phyloP scores from a whole-genome alignment of 495 filamentous ascomycete genomes.

The Daldinia grandis region DNA sequence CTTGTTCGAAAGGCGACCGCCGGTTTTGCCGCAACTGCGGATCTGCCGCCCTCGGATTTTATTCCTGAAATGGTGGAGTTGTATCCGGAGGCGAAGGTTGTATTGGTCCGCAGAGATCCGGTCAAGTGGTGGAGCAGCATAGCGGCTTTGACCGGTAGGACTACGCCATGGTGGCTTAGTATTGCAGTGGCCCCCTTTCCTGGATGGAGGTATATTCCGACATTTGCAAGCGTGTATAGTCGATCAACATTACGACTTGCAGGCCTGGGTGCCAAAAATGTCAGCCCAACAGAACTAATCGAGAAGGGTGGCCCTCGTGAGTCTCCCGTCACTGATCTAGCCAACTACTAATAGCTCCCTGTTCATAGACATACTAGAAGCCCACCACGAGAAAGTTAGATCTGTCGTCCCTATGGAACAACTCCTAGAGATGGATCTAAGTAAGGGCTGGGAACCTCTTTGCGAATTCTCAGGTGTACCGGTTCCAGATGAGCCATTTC shows the following conservation, averaged over 20 bases:
- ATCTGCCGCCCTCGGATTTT: constrained; percentile 44
- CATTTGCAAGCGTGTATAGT: constrained; percentile 33
- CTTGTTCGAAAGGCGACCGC: constrained; percentile 41
- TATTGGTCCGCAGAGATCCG: constrained; percentile 45
- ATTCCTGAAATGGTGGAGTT: constrained; percentile 49
- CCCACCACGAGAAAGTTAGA: constrained; percentile 40
- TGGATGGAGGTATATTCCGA: constrained; percentile 41
- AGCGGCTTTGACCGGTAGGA: constrained; percentile 29
- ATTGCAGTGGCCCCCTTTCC: constrained; percentile 40
- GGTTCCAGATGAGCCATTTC: constrained; percentile 53
- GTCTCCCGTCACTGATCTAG: not conserved
- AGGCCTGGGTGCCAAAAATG: constrained; percentile 18
- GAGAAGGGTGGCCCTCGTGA: constrained; percentile 38
- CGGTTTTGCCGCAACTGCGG: constrained; percentile 49
- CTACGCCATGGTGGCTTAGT: constrained; percentile 42
- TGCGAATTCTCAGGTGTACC: constrained; percentile 53
- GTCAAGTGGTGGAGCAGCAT: constrained; percentile 48
- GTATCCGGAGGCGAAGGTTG: constrained; percentile 52
- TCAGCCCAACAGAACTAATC: constrained; percentile 25
- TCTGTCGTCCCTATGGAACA: constrained; percentile 50
- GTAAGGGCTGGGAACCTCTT: constrained; percentile 55
- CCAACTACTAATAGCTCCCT: not conserved
- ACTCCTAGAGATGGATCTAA: constrained; percentile 53
- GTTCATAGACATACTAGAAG: constrained; percentile 24
- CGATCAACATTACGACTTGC: constrained; percentile 39